Evolutionary conservation across 495 filamentous ascomycete genomes (phyloP).

Genomic region (Podospora tetraspora): DNA sequence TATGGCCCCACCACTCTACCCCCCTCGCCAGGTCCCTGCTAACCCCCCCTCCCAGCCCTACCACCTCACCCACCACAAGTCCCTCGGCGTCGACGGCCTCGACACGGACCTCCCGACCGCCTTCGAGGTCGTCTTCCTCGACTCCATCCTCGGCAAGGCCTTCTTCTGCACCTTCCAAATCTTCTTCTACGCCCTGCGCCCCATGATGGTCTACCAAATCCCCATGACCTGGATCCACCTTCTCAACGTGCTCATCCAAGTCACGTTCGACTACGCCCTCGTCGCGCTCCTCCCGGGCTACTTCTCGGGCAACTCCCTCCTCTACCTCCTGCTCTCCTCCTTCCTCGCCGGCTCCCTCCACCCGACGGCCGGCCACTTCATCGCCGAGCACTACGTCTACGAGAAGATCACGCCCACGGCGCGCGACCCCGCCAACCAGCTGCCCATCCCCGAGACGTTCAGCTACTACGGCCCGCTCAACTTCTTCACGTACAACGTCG

Average conservation of each 20-base stretch:
- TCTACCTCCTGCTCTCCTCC: slow-evolving; percentile 77
- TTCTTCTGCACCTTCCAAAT: slow-evolving; percentile 99
- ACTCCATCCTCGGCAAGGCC: slow-evolving; percentile 94
- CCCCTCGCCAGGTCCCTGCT: slow-evolving; percentile 5
- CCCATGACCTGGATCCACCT: slow-evolving; percentile 82
- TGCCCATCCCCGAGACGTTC: slow-evolving; percentile 86
- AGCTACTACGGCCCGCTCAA: slow-evolving; percentile 95
- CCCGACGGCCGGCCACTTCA: slow-evolving; percentile 96
- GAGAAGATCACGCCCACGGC: slow-evolving; percentile 56
- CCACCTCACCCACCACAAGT: slow-evolving; percentile 99
- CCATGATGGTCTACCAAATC: slow-evolving; percentile 88
- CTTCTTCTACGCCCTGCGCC: slow-evolving; percentile 97
- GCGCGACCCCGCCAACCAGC: slow-evolving; percentile 52
- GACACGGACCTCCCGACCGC: slow-evolving; percentile 95
- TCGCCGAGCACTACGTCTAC: slow-evolving; percentile 99
- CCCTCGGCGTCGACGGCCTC: slow-evolving; percentile 90
- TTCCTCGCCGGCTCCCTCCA: slow-evolving; percentile 94
- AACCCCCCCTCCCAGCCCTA: slow-evolving; percentile 58
- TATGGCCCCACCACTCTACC: slow-evolving; percentile 32
- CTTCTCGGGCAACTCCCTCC: slow-evolving; percentile 54
- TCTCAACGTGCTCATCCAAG: slow-evolving; percentile 70
- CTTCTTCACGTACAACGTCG: slow-evolving; percentile 91
- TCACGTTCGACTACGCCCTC: slow-evolving; percentile 71
- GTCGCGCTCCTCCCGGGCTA: slow-evolving; percentile 39
- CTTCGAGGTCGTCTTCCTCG: slow-evolving; percentile 86